Evolutionary conservation across 73 alveolate species (phyloP).

Genomic region (Symbiodinium natans): DNA sequence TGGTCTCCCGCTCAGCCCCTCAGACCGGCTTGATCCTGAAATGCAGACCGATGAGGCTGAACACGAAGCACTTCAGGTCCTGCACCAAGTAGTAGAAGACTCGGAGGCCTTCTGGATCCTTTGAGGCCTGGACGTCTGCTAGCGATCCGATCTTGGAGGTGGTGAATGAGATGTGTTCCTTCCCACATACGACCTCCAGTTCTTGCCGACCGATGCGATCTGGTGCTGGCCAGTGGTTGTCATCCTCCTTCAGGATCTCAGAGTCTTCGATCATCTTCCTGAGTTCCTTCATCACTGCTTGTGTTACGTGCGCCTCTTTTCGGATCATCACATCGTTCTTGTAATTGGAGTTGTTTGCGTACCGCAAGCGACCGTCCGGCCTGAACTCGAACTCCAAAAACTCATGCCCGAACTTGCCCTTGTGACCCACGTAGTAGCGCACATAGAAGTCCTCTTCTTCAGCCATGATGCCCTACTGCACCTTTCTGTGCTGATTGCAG

Average conservation of each 20-base stretch:
- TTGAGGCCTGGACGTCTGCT: constrained; percentile 97
- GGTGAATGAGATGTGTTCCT: constrained; percentile 97
- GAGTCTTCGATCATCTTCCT: constrained; percentile 97
- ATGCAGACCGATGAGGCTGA: constrained; percentile 97
- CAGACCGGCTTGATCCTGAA: constrained; percentile 97
- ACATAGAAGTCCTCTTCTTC: constrained; percentile 94
- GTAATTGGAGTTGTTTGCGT: constrained; percentile 98
- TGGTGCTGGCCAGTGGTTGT: constrained; percentile 98
- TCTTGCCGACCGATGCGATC: constrained; percentile 98
- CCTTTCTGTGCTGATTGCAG: not conserved
- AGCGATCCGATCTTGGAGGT: constrained; percentile 98
- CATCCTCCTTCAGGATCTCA: constrained; percentile 98
- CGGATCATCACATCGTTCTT: constrained; percentile 98
- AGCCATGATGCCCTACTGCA: constrained; percentile 61
- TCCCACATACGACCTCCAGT: constrained; percentile 97
- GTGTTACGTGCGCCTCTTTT: constrained; percentile 96
- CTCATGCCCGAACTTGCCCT: constrained; percentile 99
- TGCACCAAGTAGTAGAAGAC: constrained; percentile 97
- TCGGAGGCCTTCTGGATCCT: constrained; percentile 98
- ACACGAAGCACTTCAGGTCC: constrained; percentile 98
- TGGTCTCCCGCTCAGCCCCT: not conserved
- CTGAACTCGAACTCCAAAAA: constrained; percentile 98
- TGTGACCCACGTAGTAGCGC: constrained; percentile 94
- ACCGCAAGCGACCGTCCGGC: constrained; percentile 98
- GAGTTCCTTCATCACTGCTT: constrained; percentile 97